These are phyloP conservation scores for Macrophomina pseudophaseolina DNA, from an alignment of 2,329 filamentous ascomycete genomes.

Conservation along the genomic window DNA sequence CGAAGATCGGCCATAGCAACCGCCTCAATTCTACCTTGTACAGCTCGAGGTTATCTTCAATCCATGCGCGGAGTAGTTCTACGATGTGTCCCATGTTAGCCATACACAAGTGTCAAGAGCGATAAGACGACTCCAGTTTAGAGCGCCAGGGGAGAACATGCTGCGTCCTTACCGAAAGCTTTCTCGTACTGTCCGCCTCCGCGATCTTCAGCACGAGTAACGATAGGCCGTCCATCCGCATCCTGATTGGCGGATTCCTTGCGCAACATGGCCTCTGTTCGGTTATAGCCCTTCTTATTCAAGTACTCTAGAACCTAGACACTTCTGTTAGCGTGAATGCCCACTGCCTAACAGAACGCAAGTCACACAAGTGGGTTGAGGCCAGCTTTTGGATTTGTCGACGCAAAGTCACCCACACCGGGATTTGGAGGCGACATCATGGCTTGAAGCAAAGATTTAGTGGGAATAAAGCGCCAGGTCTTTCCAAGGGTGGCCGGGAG, in stretches of 20 bases:
- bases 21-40: constrained; percentile 94
- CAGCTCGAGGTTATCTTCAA: constrained; percentile 89
- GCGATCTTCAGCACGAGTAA: constrained; percentile 65
- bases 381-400: too few species aligned
- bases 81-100: constrained; percentile 16
- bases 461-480: too few species aligned
- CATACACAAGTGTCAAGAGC: not conserved
- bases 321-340: not conserved
- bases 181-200: constrained; percentile 78
- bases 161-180: constrained; percentile 61
- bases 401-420: too few species aligned
- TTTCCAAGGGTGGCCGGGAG: too few species aligned
- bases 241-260: constrained; percentile 87
- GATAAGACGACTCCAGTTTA: not conserved
- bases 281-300: constrained; percentile 90
- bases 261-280: constrained; percentile 89
- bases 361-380: not conserved
- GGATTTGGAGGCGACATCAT: too few species aligned
- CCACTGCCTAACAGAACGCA: too few species aligned
- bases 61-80: constrained; percentile 76
- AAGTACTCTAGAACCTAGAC: constrained; percentile 87
- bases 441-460: too few species aligned
- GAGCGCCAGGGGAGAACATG: too few species aligned
- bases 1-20: constrained; percentile 89
- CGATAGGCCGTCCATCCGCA: constrained; percentile 77